phyloP scores from a whole-genome alignment of 352 stramenopile genomes.

The Phytophthora citricola region DNA sequence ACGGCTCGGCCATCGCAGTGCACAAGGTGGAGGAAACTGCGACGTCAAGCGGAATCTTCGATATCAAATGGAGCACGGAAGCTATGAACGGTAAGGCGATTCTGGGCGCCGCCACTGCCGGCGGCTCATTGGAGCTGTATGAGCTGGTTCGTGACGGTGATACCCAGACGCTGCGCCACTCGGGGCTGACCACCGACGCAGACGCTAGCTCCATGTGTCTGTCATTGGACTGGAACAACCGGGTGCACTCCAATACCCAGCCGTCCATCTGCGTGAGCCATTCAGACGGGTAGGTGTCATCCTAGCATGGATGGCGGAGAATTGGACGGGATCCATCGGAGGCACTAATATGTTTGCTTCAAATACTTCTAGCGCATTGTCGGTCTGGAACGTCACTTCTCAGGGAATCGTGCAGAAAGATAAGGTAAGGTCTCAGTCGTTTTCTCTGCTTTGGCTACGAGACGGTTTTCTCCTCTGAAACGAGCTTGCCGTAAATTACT shows the following conservation, averaged over 20 bases:
- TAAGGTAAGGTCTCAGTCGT: slow-evolving; percentile 43
- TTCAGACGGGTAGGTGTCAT: slow-evolving; percentile 70
- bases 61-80: slow-evolving; percentile 84
- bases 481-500: slow-evolving; percentile 8
- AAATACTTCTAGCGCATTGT: slow-evolving; percentile 43
- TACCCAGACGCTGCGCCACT: slow-evolving; percentile 38
- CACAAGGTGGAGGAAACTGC: slow-evolving; percentile 52
- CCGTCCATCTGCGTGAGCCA: slow-evolving; percentile 82
- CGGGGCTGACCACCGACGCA: slow-evolving; percentile 42
- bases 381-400: slow-evolving; percentile 55
- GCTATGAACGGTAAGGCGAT: slow-evolving; percentile 57
- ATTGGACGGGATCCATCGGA: slow-evolving; percentile 11
- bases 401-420: slow-evolving; percentile 42
- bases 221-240: slow-evolving; percentile 89
- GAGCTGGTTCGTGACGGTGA: slow-evolving; percentile 31
- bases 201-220: slow-evolving; percentile 72
- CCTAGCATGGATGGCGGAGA: slow-evolving; percentile 7
- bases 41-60: slow-evolving; percentile 76
- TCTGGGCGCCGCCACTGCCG: slow-evolving; percentile 68
- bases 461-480: slow-evolving; percentile 2
- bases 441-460: slow-evolving; percentile 1
- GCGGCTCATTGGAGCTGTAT: slow-evolving; percentile 73
- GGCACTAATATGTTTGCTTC: slow-evolving; percentile 16
- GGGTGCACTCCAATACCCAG: slow-evolving; percentile 48
- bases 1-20: slow-evolving; percentile 38